phyloP scores from a whole-genome alignment of 2,329 filamentous ascomycete genomes.

The Calonectria montana region DNA sequence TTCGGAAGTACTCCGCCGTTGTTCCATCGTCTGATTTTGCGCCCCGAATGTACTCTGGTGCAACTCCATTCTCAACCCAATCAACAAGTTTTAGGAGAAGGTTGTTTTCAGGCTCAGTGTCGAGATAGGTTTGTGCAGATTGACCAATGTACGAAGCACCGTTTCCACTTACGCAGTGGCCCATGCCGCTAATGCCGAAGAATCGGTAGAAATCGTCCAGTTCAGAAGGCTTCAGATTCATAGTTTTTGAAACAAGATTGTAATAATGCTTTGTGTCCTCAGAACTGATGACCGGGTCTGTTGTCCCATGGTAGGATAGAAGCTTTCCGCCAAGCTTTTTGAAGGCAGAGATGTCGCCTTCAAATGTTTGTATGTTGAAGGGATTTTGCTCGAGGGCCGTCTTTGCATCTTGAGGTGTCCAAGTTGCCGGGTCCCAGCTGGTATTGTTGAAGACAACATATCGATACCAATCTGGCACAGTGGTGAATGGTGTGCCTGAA shows the following conservation, averaged over 20 bases:
- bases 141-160: slow-evolving; percentile 54
- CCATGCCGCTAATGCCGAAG: slow-evolving; percentile 64
- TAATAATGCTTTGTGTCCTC: slow-evolving; percentile 41
- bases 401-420: slow-evolving; percentile 40
- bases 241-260: slow-evolving; percentile 29
- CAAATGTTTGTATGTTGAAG: slow-evolving; percentile 54
- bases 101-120: slow-evolving; percentile 52
- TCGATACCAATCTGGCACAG: slow-evolving; percentile 45
- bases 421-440: slow-evolving; percentile 37
- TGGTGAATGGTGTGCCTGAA: slow-evolving; percentile 21
- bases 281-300: slow-evolving; percentile 32
- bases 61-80: slow-evolving; percentile 58
- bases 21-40: slow-evolving; percentile 47
- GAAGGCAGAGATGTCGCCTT: slow-evolving; percentile 53
- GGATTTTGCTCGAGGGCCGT: slow-evolving; percentile 49
- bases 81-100: slow-evolving; percentile 59
- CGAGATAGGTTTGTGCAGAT: slow-evolving; percentile 29
- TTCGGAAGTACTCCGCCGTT: slow-evolving; percentile 39
- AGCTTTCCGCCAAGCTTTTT: slow-evolving; percentile 55
- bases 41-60: slow-evolving; percentile 53
- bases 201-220: slow-evolving; percentile 62
- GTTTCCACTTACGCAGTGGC: slow-evolving; percentile 59
- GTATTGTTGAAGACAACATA: slow-evolving; percentile 56
- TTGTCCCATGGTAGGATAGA: slow-evolving; percentile 58
- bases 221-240: slow-evolving; percentile 38